Evolutionary conservation across 306 rosid genomes (phyloP), one percentile per base, ranked within the genome.

Genomic region (Lathyrus sativus): DNA sequence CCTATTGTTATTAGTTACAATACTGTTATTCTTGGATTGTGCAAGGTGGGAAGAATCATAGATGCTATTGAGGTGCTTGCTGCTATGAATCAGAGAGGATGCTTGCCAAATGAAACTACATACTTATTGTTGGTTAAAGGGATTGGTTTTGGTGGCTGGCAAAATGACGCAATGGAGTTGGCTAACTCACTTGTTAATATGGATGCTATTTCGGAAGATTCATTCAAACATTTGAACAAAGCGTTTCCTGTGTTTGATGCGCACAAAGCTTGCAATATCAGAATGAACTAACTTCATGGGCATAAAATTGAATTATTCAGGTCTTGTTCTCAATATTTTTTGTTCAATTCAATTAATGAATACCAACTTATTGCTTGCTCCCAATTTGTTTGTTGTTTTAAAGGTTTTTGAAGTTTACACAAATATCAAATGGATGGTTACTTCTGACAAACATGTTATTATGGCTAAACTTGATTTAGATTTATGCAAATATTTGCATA

Each of bases 131-230:
- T 92, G 81, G 51, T 90, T 2, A 86, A 90, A 79, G 98, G 98
- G 72, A 74, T 92, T 53, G 88, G 88, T 41, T 89, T 75, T 60
- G 95, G 92, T 10, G 98, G 98, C 41, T 87, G 91, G 89, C 74
- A 84, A 83, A 73, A 56, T 56, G 88, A 89, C 6, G 91, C 96
- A 0, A 79, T 87, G 86, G 91, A 85, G 74, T 74, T 88, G 48
- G 96, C 95, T 22, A 77, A 82, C 60, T 79, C 87, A 18, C 91
- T 89, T 50, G 58, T 57, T 71, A 35, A 76, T 53, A 42, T 84
- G 54, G 57, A 69, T 9, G 96, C 83, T 26, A 82, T 92, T 70
- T 79, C 85, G 55, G 79, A 84, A 43, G 62, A 81, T 62, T 80
- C 85, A 6, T 75, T 85, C 24, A 88, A 78, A 72, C 92, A 95